Conservation (phyloP, 768 basidiomycete genomes). For the Boletellus emodensis region DNA sequence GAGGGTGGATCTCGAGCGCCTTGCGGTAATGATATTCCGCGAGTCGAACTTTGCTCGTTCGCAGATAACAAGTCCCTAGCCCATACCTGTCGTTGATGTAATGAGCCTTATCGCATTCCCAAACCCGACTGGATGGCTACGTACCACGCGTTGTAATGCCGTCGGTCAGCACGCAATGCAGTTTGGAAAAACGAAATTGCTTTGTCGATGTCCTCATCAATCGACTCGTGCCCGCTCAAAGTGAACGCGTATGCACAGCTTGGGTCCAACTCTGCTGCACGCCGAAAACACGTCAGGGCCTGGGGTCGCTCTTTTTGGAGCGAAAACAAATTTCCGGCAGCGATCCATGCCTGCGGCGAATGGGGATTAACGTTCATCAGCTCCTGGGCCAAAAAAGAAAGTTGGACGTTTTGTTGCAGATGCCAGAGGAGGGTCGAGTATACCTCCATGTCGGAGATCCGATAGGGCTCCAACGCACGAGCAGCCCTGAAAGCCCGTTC, state of each 20-base stretch:
- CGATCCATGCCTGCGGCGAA: conserved; percentile 90
- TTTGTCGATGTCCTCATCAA: conserved; percentile 92
- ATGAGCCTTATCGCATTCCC: conserved; percentile 17
- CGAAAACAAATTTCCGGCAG: conserved; percentile 93
- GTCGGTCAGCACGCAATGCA: conserved; percentile 84
- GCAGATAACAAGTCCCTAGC: conserved; percentile 93
- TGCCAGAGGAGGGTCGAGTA: conserved; percentile 98
- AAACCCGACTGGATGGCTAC: conserved; percentile 29
- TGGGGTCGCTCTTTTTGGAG: conserved; percentile 91
- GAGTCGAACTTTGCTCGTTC: conserved; percentile 87
- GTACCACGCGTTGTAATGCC: conserved; percentile 98
- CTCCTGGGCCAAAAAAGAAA: conserved; percentile 93
- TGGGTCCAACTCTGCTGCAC: conserved; percentile 86
- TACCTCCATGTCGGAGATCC: conserved; percentile 89
- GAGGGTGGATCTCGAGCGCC: conserved; percentile 88
- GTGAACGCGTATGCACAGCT: conserved; percentile 95
- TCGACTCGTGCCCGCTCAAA: conserved; percentile 92
- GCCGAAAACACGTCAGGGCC: conserved; percentile 89
- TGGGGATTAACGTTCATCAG: conserved; percentile 80
- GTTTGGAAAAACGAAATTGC: conserved; percentile 90
- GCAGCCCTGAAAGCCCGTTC: conserved; percentile 84
- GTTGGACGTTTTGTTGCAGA: conserved; percentile 72
- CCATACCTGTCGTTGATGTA: conserved; percentile 74
- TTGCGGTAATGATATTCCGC: conserved; percentile 97
- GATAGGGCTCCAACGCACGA: conserved; percentile 83